Percentiles rank a stretch among this genome's conserved stretches.
Evolutionary conservation across 768 basidiomycete species (phyloP).

Genomic region (Lactifluus piperatus): DNA sequence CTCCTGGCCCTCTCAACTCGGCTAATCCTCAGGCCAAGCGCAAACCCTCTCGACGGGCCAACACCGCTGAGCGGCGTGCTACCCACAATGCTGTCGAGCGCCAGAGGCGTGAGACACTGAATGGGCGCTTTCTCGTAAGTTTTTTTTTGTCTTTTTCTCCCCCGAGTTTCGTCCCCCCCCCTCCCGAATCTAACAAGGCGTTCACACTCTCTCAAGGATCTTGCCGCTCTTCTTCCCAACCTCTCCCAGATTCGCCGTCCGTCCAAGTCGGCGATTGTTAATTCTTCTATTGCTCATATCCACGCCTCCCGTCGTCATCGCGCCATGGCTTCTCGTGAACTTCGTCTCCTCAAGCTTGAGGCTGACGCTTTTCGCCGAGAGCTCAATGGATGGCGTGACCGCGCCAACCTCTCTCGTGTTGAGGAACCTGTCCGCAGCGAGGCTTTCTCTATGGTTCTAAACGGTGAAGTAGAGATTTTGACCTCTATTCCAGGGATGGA

Average conservation of each 20-base stretch:
- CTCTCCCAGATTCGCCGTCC: conserved; percentile 88
- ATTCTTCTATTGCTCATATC: conserved; percentile 86
- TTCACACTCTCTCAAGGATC: conserved; percentile 45
- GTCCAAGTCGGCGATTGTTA: conserved; percentile 94
- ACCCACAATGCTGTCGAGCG: conserved; percentile 98
- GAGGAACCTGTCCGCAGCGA: conserved; percentile 70
- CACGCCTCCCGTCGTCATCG: conserved; percentile 77
- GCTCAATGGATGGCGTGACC: conserved; percentile 88
- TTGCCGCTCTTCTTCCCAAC: conserved; percentile 86
- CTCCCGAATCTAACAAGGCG: not conserved
- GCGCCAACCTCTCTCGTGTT: conserved; percentile 57
- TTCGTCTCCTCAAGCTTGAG: conserved; percentile 72
- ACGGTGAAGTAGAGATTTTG: conserved; percentile 63
- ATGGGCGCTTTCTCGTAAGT: conserved; percentile 80
- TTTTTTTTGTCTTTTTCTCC: not conserved
- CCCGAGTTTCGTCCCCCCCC: conserved; percentile 11
- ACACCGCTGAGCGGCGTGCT: conserved; percentile 92
- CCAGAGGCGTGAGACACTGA: conserved; percentile 85
- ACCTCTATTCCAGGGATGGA: conserved; percentile 38
- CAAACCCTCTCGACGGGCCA: conserved; percentile 82
- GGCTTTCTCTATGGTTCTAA: conserved; percentile 61
- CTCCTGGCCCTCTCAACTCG: conserved; percentile 18
- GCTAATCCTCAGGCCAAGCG: conserved; percentile 46
- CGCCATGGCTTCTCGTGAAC: conserved; percentile 70
- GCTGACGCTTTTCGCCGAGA: conserved; percentile 82